Evolutionary conservation across 2,329 filamentous ascomycete species (phyloP).

Genomic region (Canariomyces notabilis): DNA sequence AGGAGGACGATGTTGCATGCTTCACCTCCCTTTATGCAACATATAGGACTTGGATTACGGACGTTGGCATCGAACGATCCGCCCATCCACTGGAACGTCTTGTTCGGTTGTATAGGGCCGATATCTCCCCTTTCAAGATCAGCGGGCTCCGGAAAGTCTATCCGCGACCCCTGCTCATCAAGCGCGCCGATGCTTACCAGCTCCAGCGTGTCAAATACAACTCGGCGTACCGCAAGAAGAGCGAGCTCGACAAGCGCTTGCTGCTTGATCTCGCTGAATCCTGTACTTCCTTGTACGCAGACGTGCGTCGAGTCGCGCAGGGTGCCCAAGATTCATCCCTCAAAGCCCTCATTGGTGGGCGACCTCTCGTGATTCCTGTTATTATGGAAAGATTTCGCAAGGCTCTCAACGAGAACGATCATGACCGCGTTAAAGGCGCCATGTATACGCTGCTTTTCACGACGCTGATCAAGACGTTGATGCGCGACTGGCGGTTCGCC

Average conservation of each 20-base stretch:
- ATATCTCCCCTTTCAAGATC: slow-evolving; percentile 90
- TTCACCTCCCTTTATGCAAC: slow-evolving; percentile 91
- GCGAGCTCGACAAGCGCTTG: slow-evolving; percentile 79
- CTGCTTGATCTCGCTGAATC: slow-evolving; percentile 85
- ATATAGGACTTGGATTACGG: slow-evolving; percentile 94
- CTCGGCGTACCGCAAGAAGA: slow-evolving; percentile 78
- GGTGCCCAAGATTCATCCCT: slow-evolving; percentile 88
- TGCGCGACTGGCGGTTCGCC: slow-evolving; percentile 91
- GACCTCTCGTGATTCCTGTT: slow-evolving; percentile 84
- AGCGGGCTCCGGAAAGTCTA: slow-evolving; percentile 89
- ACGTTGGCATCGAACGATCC: slow-evolving; percentile 92
- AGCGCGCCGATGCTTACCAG: slow-evolving; percentile 91
- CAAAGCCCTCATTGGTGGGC: slow-evolving; percentile 82
- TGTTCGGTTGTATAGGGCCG: slow-evolving; percentile 74
- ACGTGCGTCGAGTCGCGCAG: slow-evolving; percentile 91
- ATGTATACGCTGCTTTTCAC: slow-evolving; percentile 89
- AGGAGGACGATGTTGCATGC: slow-evolving; percentile 92
- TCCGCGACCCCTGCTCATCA: slow-evolving; percentile 84
- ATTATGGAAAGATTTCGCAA: slow-evolving; percentile 73
- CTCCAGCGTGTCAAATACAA: slow-evolving; percentile 93
- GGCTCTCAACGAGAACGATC: slow-evolving; percentile 74
- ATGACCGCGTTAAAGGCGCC: slow-evolving; percentile 88
- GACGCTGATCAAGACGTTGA: slow-evolving; percentile 78
- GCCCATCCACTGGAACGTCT: slow-evolving; percentile 90
- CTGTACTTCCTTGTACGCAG: slow-evolving; percentile 85